Base-by-base conservation (phyloP, 2,329 filamentous ascomycete species). In the Colletotrichum coccodes region DNA sequence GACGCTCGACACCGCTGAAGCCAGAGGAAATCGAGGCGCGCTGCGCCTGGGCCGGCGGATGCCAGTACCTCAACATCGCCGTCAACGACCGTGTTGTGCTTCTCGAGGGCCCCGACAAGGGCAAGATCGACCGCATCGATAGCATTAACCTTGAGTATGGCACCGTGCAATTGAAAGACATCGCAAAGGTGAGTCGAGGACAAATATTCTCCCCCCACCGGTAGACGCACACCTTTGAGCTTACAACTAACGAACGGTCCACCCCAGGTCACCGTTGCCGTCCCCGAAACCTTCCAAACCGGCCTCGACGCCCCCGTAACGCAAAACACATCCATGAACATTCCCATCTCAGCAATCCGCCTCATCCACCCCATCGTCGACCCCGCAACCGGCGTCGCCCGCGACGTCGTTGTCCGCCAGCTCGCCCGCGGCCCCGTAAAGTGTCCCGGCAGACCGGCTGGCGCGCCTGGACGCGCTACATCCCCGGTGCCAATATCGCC, bases 51-150 rank as follows among this genome's bases (percentile, higher is more conserved):
- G 85, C 86, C n/a, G 86, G 88, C 50, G 85, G 84, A 40, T 72
- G 79, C 36, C 83, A 83, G 72, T 86, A 86, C 78, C 83, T 93
- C 70, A 91, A 90, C 72, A 82, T 95, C 67, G 87, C 85, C 28
- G 76, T 81, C 4, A 90, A 91, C 7, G 96, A 98, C 80, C 88
- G 96, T 68, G 94, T 98, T 36, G 93, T 95, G 60, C 82, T 98
- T 67, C 82, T 94, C 61, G 89, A 91, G 70, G 95, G 95, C 9
- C 87, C 86, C 40, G 92, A 96, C 75, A 92, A 91, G 82, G 94
- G 94, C 75, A 93, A 91, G 82, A 96, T 99, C 80, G 93, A 93
- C 58, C 82, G 83, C n/a, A 88, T 98, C 50, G 79, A 78, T 68
- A 78, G 83, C 1, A 83, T 97, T 52, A 81, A 89, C 72, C 70